These are phyloP conservation scores for Metarhizium rileyi DNA, from an alignment of 2,329 filamentous ascomycete genomes.

Conservation along the genomic window DNA sequence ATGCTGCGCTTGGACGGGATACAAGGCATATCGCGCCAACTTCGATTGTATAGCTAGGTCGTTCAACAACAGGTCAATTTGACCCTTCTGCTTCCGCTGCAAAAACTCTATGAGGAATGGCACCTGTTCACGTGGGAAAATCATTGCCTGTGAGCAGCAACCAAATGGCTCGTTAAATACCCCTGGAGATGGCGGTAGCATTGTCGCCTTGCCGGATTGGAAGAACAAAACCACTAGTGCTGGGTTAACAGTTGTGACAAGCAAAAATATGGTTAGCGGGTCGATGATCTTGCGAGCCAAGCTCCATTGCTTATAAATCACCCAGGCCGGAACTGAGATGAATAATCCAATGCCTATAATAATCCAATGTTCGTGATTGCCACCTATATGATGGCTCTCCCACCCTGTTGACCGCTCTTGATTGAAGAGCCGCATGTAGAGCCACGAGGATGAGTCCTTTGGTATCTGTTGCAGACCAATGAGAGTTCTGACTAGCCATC, in stretches of 20 bases:
- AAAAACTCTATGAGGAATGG: background rate
- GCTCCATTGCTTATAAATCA: background rate
- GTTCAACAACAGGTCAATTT: background rate
- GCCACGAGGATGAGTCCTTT: background rate
- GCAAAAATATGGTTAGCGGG: background rate
- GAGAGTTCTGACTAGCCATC: background rate
- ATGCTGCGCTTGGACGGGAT: background rate
- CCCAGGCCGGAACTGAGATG: background rate
- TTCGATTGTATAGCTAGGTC: background rate
- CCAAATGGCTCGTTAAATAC: background rate
- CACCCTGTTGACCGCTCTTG: slow-evolving; percentile 1
- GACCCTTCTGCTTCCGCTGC: background rate
- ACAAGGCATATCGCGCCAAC: background rate
- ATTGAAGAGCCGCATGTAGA: background rate
- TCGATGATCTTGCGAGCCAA: background rate
- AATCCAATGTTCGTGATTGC: background rate
- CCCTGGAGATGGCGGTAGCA: background rate
- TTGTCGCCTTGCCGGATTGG: background rate
- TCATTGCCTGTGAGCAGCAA: background rate
- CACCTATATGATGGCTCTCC: background rate
- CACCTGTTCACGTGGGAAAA: slow-evolving; percentile 1
- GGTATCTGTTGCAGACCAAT: background rate
- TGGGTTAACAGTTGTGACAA: background rate
- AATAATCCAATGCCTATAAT: background rate
- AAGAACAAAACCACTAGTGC: background rate